A percentile compares a stretch with the other conserved stretches of the same genome.
Evolutionary conservation across 768 basidiomycete species (phyloP).

Genomic region (Suillus lakei): DNA sequence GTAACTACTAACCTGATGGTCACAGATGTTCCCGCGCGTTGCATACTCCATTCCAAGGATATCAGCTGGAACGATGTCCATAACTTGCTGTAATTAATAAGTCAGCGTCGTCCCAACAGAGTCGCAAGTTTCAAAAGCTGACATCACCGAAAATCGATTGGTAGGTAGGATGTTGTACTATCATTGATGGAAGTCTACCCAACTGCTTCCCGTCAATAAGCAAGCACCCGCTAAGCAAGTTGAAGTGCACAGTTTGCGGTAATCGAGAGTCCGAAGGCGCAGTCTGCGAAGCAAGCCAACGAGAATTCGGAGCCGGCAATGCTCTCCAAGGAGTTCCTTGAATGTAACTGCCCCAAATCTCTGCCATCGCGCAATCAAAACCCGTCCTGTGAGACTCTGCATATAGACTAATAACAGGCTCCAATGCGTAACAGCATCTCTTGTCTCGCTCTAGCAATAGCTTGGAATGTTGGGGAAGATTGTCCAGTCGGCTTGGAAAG

Average conservation of each 20-base stretch:
- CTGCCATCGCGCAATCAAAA: slow-evolving; percentile 20
- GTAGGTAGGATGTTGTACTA: slow-evolving; percentile 26
- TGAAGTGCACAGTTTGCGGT: slow-evolving; percentile 28
- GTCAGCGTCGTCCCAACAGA: slow-evolving; percentile 2
- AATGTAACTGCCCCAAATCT: slow-evolving; percentile 31
- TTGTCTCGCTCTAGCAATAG: slow-evolving; percentile 35
- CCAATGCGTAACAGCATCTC: slow-evolving; percentile 32
- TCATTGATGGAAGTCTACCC: slow-evolving; percentile 25
- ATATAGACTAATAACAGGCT: slow-evolving; percentile 12
- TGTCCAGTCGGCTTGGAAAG: slow-evolving; percentile 17
- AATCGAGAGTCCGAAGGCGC: not conserved
- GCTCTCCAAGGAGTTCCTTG: slow-evolving; percentile 26
- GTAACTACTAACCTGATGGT: slow-evolving; percentile 23
- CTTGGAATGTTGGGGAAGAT: slow-evolving; percentile 13
- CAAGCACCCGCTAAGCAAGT: slow-evolving; percentile 31
- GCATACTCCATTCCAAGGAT: slow-evolving; percentile 31
- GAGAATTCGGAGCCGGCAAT: slow-evolving; percentile 16
- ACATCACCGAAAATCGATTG: slow-evolving; percentile 27
- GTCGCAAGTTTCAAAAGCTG: not conserved
- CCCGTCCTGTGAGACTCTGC: slow-evolving; percentile 16
- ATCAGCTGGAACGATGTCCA: slow-evolving; percentile 29
- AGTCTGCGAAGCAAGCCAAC: slow-evolving; percentile 30
- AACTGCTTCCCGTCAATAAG: slow-evolving; percentile 33
- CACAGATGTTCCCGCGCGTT: slow-evolving; percentile 19
- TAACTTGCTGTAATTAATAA: slow-evolving; percentile 19